Conservation (phyloP, 805 yeast species). For the Candida hungchunana region DNA sequence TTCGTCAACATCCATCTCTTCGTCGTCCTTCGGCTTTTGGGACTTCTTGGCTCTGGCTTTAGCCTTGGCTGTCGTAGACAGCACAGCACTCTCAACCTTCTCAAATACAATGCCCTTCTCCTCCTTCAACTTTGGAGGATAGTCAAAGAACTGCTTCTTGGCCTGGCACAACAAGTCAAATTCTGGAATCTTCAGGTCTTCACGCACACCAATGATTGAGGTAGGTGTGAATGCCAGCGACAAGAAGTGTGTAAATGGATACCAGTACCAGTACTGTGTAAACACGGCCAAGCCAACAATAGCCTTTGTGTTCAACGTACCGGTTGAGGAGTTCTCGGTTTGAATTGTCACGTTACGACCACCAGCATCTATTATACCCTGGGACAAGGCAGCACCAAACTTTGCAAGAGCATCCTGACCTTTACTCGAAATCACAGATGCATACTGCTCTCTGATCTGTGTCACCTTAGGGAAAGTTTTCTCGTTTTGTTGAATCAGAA, state of each 20-base stretch:
- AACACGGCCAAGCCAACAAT: constrained; percentile 89
- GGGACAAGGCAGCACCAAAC: constrained; percentile 95
- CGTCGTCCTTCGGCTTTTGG: constrained; percentile 46
- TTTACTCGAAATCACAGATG: constrained; percentile 75
- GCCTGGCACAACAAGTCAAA: constrained; percentile 78
- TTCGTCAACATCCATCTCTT: constrained; percentile 44
- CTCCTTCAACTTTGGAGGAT: constrained; percentile 85
- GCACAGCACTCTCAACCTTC: constrained; percentile 86
- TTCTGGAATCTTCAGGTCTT: constrained; percentile 82
- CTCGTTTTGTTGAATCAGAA: constrained; percentile 84
- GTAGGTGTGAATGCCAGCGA: constrained; percentile 92
- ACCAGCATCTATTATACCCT: constrained; percentile 98
- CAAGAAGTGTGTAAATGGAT: constrained; percentile 91
- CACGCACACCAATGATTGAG: constrained; percentile 78
- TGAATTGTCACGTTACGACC: constrained; percentile 96
- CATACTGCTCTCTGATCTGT: constrained; percentile 67
- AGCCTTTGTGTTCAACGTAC: constrained; percentile 84
- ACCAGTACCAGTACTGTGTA: constrained; percentile 97
- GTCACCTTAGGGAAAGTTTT: constrained; percentile 75
- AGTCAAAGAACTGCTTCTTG: constrained; percentile 73
- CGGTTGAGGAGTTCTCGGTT: constrained; percentile 83
- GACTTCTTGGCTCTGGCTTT: constrained; percentile 82
- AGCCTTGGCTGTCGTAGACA: constrained; percentile 92
- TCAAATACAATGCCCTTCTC: constrained; percentile 79
- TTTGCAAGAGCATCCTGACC: constrained; percentile 96